Conservation (phyloP, 495 filamentous ascomycete genomes). For the Barbatosphaeria neglecta region DNA sequence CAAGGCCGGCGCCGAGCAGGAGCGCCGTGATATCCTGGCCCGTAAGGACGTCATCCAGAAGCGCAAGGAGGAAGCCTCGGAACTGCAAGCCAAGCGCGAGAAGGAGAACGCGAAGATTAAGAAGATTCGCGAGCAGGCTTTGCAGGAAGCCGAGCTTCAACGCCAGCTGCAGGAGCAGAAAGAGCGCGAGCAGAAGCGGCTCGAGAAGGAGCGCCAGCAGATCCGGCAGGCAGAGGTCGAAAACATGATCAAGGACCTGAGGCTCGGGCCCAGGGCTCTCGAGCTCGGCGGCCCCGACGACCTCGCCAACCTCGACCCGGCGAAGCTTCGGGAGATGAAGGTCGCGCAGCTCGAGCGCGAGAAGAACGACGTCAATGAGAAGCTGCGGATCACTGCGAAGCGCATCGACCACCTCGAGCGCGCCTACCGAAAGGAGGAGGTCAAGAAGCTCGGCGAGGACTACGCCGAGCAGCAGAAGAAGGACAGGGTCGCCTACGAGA, state of each 20-base stretch:
- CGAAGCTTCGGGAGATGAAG: constrained; percentile 84
- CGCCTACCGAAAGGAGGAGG: constrained; percentile 87
- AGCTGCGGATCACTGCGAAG: constrained; percentile 82
- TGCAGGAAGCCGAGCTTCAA: constrained; percentile 76
- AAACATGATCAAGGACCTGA: constrained; percentile 90
- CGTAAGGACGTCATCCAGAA: constrained; percentile 87
- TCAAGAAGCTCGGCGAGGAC: constrained; percentile 81
- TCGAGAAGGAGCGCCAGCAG: constrained; percentile 80
- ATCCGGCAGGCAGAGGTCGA: constrained; percentile 89
- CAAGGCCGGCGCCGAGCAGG: constrained; percentile 74
- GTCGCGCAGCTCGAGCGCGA: constrained; percentile 91
- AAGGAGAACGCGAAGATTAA: constrained; percentile 85
- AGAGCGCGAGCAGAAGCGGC: constrained; percentile 76
- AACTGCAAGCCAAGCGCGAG: constrained; percentile 72
- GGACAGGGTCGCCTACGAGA: constrained; percentile 72
- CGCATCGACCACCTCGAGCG: constrained; percentile 96
- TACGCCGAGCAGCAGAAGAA: constrained; percentile 72
- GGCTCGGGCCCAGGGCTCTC: constrained; percentile 64
- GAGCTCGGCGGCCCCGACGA: constrained; percentile 73
- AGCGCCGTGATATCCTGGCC: constrained; percentile 79
- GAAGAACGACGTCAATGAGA: constrained; percentile 87
- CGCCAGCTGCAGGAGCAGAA: constrained; percentile 83
- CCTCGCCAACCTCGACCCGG: constrained; percentile 71
- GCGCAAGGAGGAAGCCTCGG: constrained; percentile 87
- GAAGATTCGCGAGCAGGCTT: constrained; percentile 67